Base-by-base conservation (phyloP, 306 rosid species). In the Sphenostylis stenocarpa region DNA sequence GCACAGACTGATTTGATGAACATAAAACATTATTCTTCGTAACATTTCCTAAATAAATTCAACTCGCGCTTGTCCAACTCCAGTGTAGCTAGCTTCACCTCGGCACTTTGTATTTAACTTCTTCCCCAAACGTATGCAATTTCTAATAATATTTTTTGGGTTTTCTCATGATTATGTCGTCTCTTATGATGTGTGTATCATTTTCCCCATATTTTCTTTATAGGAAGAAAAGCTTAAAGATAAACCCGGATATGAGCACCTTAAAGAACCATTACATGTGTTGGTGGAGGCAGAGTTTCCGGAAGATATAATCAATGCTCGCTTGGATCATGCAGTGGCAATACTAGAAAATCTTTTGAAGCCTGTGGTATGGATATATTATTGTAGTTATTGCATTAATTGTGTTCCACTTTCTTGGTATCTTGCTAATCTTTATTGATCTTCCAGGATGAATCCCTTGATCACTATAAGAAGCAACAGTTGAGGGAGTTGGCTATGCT, bases 271-370 rank as follows among this genome's bases (percentile, higher is more conserved):
- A 60, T 77, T 93, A 84, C 98, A 93, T 38, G 83, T 93, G 58
- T 80, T 93, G 88, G 88, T 93, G 80, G 97, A 93, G 90, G 98
- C 96, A 67, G 98, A 93, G 83, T 91, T 93, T 78, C 93, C 98
- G 0, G 98, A 93, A 79, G 96, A 91, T 80, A 80, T 84, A 67
- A 89, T 91, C 71, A 87, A 93, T 80, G 23, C 90, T 0, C 95
- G 95, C 26, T 77, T 93, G 91, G 98, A 93, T 78, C 91, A 88
- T 87, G 98, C 98, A 5, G 85, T 93, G 67, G 87, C 87, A 23
- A 84, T 93, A 66, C 88, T 93, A 38, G 98, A 93, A 55, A 91
- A 85, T 85, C 97, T 93, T 67, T 79, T 93, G 89, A 93, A 93
- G 83, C 98, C 98, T 12, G 96, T 93, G 95, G 98, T 93, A 93